phyloP scores from a whole-genome alignment of 2,329 filamentous ascomycete genomes.

The Nannizziopsis arthrosporioides region DNA sequence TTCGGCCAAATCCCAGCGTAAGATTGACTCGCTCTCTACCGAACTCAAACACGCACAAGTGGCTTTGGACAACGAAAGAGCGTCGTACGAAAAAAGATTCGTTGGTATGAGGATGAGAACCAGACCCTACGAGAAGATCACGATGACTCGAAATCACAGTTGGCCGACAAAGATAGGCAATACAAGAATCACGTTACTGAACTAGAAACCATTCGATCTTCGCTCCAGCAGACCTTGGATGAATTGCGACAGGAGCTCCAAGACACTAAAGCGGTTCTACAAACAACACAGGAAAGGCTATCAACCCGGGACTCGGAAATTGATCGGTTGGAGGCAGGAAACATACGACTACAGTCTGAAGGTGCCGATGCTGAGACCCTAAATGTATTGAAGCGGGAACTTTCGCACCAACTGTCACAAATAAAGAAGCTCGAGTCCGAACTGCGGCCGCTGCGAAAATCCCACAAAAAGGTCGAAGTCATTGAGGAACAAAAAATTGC shows the following conservation, averaged over 20 bases:
- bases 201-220: conserved; percentile 48
- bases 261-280: conserved; percentile 44
- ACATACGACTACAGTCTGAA: conserved; percentile 72
- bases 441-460: conserved; percentile 66
- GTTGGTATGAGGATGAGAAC: conserved; percentile 55
- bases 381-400: conserved; percentile 70
- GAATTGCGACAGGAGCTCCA: conserved; percentile 44
- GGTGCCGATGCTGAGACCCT: conserved; percentile 79
- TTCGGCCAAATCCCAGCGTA: conserved; percentile 41
- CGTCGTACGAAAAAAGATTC: conserved; percentile 44
- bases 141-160: conserved; percentile 67
- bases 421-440: conserved; percentile 78
- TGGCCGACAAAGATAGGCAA: conserved; percentile 58
- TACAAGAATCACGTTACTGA: conserved; percentile 48
- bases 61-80: conserved; percentile 44
- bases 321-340: conserved; percentile 67
- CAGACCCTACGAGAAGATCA: conserved; percentile 65
- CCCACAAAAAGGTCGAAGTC: conserved; percentile 78
- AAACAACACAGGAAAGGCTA: conserved; percentile 54
- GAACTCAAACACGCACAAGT: conserved; percentile 47
- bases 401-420: conserved; percentile 84
- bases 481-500: conserved; percentile 90
- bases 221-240: conserved; percentile 45
- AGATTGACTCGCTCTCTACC: conserved; percentile 43
- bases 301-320: conserved; percentile 58